Evolutionary conservation across 1,139 yeast genomes (phyloP).

Genomic region (Yamadazyma taylorii): DNA sequence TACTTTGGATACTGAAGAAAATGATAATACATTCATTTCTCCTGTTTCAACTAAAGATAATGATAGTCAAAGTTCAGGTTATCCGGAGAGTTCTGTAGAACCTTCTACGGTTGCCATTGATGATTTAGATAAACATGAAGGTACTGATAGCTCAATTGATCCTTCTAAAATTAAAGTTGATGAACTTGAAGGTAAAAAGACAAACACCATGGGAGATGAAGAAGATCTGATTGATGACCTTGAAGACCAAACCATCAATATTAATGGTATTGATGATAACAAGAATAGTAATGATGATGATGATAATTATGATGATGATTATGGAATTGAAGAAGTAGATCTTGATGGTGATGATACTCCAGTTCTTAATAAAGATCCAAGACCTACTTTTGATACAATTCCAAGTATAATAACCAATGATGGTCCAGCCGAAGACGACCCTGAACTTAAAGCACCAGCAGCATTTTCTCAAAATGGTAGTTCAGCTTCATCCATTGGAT

Average conservation of each 20-base stretch:
- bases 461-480: constrained; percentile 14
- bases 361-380: constrained; percentile 26
- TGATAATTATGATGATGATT: constrained; percentile 15
- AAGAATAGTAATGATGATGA: constrained; percentile 18
- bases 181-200: constrained; percentile 4
- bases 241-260: background rate
- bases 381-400: constrained; percentile 34
- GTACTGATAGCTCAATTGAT: constrained; percentile 18
- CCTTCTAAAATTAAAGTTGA: constrained; percentile 6
- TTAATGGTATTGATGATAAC: background rate
- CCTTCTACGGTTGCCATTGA: constrained; percentile 20
- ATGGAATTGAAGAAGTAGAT: constrained; percentile 20
- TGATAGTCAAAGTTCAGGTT: constrained; percentile 8
- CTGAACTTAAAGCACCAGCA: constrained; percentile 18
- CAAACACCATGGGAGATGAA: constrained; percentile 3
- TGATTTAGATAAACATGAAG: constrained; percentile 21
- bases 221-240: constrained; percentile 2
- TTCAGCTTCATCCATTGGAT: constrained; percentile 30
- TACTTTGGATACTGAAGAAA: constrained; percentile 6
- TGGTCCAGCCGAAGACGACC: background rate
- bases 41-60: constrained; percentile 12
- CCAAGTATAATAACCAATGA: constrained; percentile 29
- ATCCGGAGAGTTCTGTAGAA: constrained; percentile 7
- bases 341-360: constrained; percentile 20
- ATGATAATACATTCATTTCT: constrained; percentile 14